These are phyloP conservation scores for Exophiala xenobiotica DNA, from an alignment of 2,329 filamentous ascomycete species.

Conservation along the genomic window DNA sequence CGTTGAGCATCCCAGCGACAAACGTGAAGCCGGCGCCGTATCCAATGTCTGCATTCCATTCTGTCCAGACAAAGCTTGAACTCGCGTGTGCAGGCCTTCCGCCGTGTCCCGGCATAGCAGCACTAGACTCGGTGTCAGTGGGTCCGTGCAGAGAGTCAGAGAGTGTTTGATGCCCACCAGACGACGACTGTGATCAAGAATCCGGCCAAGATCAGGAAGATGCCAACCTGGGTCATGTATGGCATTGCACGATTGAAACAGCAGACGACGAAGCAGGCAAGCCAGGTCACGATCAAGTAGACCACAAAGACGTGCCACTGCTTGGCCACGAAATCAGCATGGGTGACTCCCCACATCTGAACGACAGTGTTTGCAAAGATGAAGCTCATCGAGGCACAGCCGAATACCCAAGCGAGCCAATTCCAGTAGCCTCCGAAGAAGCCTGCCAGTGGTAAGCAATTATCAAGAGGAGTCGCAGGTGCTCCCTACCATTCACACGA, in stretches of 20 bases:
- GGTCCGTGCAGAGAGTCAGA: too few species aligned
- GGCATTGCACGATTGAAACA: slow-evolving; percentile 51
- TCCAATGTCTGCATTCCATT: slow-evolving; percentile 52
- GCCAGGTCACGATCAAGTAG: slow-evolving; percentile 46
- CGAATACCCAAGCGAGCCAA: slow-evolving; percentile 59
- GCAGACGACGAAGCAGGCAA: slow-evolving; percentile 22
- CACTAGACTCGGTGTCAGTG: slow-evolving; percentile 1
- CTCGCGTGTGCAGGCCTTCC: slow-evolving; percentile 41
- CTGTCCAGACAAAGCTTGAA: slow-evolving; percentile 56
- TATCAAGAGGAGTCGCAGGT: background rate
- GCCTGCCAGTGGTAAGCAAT: slow-evolving; percentile 36
- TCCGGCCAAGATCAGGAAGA: slow-evolving; percentile 52
- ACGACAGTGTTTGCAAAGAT: slow-evolving; percentile 59
- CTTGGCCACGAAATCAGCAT: slow-evolving; percentile 46
- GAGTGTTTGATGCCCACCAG: slow-evolving; percentile 8
- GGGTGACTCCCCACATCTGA: slow-evolving; percentile 61
- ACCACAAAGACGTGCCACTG: slow-evolving; percentile 62
- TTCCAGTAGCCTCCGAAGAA: slow-evolving; percentile 50
- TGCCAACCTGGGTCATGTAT: slow-evolving; percentile 37
- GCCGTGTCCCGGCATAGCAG: slow-evolving; percentile 22
- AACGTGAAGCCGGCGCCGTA: slow-evolving; percentile 60
- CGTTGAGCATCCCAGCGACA: slow-evolving; percentile 65
- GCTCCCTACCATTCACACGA: slow-evolving; percentile 35
- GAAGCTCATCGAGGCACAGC: slow-evolving; percentile 58
- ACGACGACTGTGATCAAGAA: slow-evolving; percentile 51